Conservation (phyloP, 2,329 filamentous ascomycete species). For the Geosmithia putterillii region DNA sequence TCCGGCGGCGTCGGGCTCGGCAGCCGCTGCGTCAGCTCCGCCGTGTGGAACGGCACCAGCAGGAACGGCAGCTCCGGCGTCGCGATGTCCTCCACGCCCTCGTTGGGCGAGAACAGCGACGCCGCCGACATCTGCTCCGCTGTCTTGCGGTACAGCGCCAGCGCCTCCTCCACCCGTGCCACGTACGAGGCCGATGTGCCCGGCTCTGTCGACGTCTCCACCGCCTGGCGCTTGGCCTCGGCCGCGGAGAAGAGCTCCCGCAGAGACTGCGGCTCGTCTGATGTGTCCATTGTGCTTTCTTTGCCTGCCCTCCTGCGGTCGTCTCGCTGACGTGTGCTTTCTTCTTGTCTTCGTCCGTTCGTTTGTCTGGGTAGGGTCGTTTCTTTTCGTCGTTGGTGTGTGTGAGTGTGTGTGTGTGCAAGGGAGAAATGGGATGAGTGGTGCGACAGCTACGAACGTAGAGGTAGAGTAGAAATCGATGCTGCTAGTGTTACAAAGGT, state of each 20-base stretch:
- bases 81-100: slow-evolving; percentile 73
- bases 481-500: no score
- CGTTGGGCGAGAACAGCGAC: slow-evolving; percentile 83
- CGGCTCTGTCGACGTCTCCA: slow-evolving; percentile 50
- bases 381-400: no score
- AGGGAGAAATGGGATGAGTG: no score
- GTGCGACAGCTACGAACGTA: no score
- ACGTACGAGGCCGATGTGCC: slow-evolving; percentile 54
- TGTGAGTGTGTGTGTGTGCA: no score
- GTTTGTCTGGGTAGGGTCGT: no score
- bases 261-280: slow-evolving; percentile 35
- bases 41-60: slow-evolving; percentile 63
- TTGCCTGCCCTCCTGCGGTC: no score
- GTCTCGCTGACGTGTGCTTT: background rate
- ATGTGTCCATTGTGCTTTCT: slow-evolving; percentile 14
- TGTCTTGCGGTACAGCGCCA: slow-evolving; percentile 63
- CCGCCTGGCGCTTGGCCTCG: slow-evolving; percentile 34
- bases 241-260: slow-evolving; percentile 36
- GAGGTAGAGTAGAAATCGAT: no score
- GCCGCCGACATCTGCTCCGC: slow-evolving; percentile 55
- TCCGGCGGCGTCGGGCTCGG: slow-evolving; percentile 38
- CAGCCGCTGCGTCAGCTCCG: slow-evolving; percentile 64
- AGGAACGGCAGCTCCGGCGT: slow-evolving; percentile 82
- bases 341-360: background rate
- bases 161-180: slow-evolving; percentile 52